A percentile compares a stretch with the other conserved stretches of the same genome.
phyloP scores from a whole-genome alignment of 495 filamentous ascomycete species.

The Corynascus novoguineensis region DNA sequence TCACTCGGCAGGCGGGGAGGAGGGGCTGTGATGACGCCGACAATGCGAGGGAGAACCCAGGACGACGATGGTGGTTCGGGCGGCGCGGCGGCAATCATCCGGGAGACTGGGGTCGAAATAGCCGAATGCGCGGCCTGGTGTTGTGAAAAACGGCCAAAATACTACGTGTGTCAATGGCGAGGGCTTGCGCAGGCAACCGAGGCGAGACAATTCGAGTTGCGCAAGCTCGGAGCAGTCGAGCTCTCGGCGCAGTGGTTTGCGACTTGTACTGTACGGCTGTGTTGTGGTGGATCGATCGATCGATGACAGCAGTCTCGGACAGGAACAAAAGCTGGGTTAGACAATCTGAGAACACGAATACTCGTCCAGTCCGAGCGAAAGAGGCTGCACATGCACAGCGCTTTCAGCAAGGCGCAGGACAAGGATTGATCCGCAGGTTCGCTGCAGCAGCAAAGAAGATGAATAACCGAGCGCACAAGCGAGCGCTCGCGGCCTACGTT shows the following conservation, averaged over 20 bases:
- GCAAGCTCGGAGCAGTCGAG: not conserved
- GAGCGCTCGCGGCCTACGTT: too few species aligned
- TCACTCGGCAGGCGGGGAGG: conserved; percentile 15
- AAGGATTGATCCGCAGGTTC: not conserved
- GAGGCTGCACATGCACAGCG: not conserved
- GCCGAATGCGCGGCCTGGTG: not conserved
- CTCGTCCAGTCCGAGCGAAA: not conserved
- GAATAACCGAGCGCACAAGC: conserved; percentile 8
- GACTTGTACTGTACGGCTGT: too few species aligned
- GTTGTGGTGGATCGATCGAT: not conserved
- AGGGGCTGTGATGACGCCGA: not conserved
- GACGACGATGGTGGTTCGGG: not conserved
- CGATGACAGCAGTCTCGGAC: not conserved
- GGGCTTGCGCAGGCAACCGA: not conserved
- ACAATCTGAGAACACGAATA: not conserved
- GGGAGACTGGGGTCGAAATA: not conserved
- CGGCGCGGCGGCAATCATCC: conserved; percentile 8
- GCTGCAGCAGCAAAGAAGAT: not conserved
- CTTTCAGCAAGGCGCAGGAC: not conserved
- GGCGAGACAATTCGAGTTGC: conserved; percentile 1
- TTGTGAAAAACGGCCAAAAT: not conserved
- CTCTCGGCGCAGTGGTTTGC: conserved; percentile 7
- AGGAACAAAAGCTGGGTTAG: not conserved
- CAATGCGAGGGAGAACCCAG: not conserved
- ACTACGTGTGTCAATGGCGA: not conserved